Conservation (phyloP, 441 rosid genomes). For the Croton laevigatus region DNA sequence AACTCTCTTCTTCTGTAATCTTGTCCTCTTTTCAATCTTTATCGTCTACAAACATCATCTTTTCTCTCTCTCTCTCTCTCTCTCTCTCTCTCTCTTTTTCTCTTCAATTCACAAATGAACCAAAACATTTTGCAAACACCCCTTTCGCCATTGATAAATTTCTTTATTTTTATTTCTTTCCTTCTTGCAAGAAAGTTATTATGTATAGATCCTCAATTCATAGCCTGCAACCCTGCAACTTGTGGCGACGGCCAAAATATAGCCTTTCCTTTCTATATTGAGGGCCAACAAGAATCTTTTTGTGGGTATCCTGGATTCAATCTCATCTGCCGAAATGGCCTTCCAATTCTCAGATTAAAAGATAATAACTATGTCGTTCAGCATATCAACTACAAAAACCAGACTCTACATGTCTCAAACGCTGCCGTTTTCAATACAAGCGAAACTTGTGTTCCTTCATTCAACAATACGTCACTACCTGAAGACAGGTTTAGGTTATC, state of each 20-base stretch:
- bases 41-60: neutral
- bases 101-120: conserved; percentile 18
- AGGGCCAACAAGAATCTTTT: conserved; percentile 16
- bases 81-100: no score
- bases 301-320: conserved; percentile 56
- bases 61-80: neutral
- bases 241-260: conserved; percentile 40
- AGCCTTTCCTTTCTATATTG: conserved; percentile 41
- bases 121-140: neutral
- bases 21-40: neutral
- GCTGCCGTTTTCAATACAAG: conserved; percentile 9
- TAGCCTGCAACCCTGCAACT: conserved; percentile 31
- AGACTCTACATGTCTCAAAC: conserved; percentile 39
- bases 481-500: conserved; percentile 9
- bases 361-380: conserved; percentile 22
- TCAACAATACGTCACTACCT: conserved; percentile 33
- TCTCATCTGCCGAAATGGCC: conserved; percentile 31
- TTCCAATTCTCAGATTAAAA: conserved; percentile 27
- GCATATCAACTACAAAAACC: conserved; percentile 29
- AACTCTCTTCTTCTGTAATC: neutral
- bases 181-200: conserved; percentile 15
- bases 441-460: conserved; percentile 16
- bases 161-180: conserved; percentile 8
- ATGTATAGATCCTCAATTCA: conserved; percentile 23
- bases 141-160: conserved; percentile 7